Percentiles rank a stretch among this genome's conserved stretches.
phyloP scores from a whole-genome alignment of 148 eudicot genomes.

The Pharnaceum exiguum region DNA sequence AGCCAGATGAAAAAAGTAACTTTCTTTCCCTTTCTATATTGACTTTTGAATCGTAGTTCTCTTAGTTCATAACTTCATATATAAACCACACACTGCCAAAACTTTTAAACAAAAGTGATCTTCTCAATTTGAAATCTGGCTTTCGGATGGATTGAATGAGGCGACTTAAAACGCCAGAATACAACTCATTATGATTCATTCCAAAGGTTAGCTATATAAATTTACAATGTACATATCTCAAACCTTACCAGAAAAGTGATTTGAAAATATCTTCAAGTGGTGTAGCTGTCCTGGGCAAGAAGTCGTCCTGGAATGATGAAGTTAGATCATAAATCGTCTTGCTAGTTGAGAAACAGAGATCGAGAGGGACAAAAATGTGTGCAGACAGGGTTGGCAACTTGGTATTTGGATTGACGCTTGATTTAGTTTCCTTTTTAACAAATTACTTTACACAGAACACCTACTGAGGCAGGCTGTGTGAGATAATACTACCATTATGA shows the following conservation, averaged over 20 bases:
- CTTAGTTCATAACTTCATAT: background rate
- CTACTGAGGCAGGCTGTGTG: too few species aligned
- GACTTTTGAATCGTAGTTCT: background rate
- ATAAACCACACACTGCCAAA: background rate
- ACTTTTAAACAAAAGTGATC: background rate
- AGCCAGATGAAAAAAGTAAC: background rate
- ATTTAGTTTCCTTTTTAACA: too few species aligned
- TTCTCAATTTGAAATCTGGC: background rate
- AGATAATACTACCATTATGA: too few species aligned
- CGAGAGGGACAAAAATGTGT: too few species aligned
- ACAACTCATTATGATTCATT: background rate
- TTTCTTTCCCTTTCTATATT: background rate
- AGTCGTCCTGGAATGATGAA: conserved; percentile 68
- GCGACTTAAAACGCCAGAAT: background rate
- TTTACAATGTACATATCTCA: background rate
- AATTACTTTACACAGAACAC: too few species aligned
- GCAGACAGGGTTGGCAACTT: too few species aligned
- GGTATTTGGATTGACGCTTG: too few species aligned
- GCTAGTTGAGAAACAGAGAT: too few species aligned
- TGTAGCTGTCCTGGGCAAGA: conserved; percentile 96
- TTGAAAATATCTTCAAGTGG: conserved; percentile 96
- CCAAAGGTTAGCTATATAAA: background rate
- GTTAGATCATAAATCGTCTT: too few species aligned
- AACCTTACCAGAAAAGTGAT: conserved; percentile 83
- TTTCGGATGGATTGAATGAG: background rate